Evolutionary conservation across 2,329 filamentous ascomycete species (phyloP).

Genomic region (Didymella arachidicola): DNA sequence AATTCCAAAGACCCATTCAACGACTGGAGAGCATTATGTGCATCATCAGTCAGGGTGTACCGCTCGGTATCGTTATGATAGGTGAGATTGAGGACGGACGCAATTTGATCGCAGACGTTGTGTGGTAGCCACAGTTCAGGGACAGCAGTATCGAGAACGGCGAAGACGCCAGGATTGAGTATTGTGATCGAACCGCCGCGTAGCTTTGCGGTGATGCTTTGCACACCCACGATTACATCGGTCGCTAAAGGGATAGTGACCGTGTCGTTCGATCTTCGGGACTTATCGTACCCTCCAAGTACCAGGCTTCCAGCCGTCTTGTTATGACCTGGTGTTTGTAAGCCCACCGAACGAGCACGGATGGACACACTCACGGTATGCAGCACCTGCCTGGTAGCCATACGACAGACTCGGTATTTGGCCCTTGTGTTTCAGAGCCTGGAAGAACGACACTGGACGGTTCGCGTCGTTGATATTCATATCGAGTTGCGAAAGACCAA

Average conservation of each 20-base stretch:
- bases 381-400: conserved; percentile 76
- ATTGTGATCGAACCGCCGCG: conserved; percentile 48
- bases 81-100: conserved; percentile 67
- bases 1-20: not conserved
- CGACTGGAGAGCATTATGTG: not conserved
- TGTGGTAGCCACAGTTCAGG: conserved; percentile 59
- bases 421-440: conserved; percentile 61
- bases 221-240: conserved; percentile 66
- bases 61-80: conserved; percentile 67
- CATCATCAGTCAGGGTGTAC: not conserved
- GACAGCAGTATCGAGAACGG: conserved; percentile 57
- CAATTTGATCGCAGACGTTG: conserved; percentile 69
- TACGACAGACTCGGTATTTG: conserved; percentile 76
- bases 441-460: conserved; percentile 58
- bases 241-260: conserved; percentile 65
- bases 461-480: not conserved
- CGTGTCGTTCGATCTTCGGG: conserved; percentile 66
- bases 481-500: conserved; percentile 54
- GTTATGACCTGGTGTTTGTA: conserved; percentile 34
- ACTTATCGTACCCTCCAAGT: conserved; percentile 73
- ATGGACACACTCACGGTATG: conserved; percentile 61
- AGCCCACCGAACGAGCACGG: conserved; percentile 5
- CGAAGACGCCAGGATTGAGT: conserved; percentile 25
- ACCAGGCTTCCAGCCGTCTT: conserved; percentile 60
- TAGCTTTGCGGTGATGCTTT: conserved; percentile 51